Conservation (phyloP, 2,329 filamentous ascomycete species). For the Furcasterigmium sp. region DNA sequence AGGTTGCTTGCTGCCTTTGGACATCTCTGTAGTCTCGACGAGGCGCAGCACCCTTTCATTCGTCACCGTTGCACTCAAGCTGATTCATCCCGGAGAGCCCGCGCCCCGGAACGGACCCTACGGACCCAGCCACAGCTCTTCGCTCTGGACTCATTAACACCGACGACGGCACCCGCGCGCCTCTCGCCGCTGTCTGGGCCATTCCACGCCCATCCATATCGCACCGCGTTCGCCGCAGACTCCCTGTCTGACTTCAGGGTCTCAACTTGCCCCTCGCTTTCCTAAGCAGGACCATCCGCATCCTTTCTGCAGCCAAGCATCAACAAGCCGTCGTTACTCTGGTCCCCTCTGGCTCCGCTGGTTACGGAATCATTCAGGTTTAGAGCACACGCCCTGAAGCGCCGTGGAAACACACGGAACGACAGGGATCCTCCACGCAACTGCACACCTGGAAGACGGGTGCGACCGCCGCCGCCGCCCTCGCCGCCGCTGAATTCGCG, state of each 20-base stretch:
- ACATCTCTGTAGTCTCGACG: neutral
- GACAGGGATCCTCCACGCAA: neutral
- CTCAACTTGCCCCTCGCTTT: neutral
- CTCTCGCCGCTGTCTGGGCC: too few relatives aligned
- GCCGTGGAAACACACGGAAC: neutral
- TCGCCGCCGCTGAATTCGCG: slow-evolving; percentile 1
- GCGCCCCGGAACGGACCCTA: too few relatives aligned
- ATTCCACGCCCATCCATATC: too few relatives aligned
- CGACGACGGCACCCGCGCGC: too few relatives aligned
- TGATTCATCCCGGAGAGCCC: neutral
- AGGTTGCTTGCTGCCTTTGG: neutral
- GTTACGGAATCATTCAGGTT: neutral
- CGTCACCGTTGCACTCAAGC: neutral
- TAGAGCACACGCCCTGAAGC: neutral
- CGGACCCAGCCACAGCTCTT: too few relatives aligned
- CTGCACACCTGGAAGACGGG: neutral
- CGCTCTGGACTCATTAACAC: too few relatives aligned
- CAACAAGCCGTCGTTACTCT: too few relatives aligned
- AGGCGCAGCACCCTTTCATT: slow-evolving; percentile 1
- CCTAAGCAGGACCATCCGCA: too few relatives aligned
- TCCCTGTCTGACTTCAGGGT: too few relatives aligned
- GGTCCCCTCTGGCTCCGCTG: neutral
- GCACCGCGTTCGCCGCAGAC: too few relatives aligned
- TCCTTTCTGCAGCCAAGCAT: too few relatives aligned
- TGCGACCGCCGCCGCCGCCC: slow-evolving; percentile 1